Base-by-base conservation (phyloP, 225 moss, liverwort and hornwort species). In the Physcomitrellopsis africana region DNA sequence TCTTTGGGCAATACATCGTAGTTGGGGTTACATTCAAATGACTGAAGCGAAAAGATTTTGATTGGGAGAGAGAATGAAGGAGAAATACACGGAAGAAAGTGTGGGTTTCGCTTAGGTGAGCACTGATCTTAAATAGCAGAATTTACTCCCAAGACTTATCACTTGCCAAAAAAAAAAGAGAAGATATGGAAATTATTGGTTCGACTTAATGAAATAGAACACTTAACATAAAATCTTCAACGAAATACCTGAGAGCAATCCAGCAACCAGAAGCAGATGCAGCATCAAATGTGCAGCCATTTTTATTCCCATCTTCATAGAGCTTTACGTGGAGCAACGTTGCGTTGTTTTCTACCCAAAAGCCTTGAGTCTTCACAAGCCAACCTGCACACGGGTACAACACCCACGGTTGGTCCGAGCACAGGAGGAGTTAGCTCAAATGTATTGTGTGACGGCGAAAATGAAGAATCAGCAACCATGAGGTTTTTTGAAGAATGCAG, bases 231-330 rank as follows among this genome's bases (percentile, higher is more conserved):
- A 43, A 24, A 69, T 62, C 24, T 13, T 23, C 15, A 18, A 72
- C 42, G 58, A 18, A 23, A 17, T 64, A 79, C 79, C 79, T 79
- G 79, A 49, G 32, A 79, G 60, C 44, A 79, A 65, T 72, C 67
- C 79, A 59, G 79, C 67, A 19, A 79, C 67, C 59, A 79, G 66
- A 60, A 72, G 18, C 66, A 79, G 72, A 59, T 72, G 79, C 72
- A 72, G 65, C 72, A 65, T n/a, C 11, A 51, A 60, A 52, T 43
- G 57, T 44, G 60, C 51, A 72, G 79, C 72, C 79, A 79, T 79
- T 67, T 12, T 19, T 3, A 60, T 58, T 63, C 62, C 53, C 53
- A 13, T 63, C 24, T 9, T 9, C 9, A 18, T 42, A 42, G 51
- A 0, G 26, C 49, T 78, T 56, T 32, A 65, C 24, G 56, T 29